Evolutionary conservation across 1,139 yeast genomes (phyloP).

Genomic region (Maudiozyma humilis): DNA sequence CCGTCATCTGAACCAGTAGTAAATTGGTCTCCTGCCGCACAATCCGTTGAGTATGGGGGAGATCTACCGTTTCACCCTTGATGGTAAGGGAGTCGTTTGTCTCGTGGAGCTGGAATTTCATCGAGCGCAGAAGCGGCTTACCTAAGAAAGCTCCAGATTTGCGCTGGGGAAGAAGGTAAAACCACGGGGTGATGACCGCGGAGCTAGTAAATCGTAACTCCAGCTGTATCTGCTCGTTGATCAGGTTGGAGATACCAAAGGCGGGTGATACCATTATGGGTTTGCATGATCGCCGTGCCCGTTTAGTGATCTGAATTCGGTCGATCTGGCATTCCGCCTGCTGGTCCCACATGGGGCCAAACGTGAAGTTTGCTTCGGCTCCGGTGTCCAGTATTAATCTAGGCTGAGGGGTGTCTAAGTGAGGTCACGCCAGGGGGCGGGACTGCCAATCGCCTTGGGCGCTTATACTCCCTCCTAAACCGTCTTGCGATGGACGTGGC

Average conservation of each 20-base stretch:
- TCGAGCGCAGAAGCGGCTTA: too few relatives aligned
- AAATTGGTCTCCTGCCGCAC: too few relatives aligned
- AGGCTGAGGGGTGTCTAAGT: too few relatives aligned
- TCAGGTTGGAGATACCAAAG: background rate
- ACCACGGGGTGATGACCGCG: background rate
- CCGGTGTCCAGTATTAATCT: background rate
- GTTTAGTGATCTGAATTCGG: background rate
- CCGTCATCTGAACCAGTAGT: background rate
- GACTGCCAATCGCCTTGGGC: too few relatives aligned
- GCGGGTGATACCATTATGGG: background rate
- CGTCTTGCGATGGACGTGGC: too few relatives aligned
- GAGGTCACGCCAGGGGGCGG: too few relatives aligned
- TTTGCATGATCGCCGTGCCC: background rate
- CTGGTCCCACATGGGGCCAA: background rate
- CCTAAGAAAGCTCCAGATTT: too few relatives aligned
- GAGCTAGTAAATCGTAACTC: background rate
- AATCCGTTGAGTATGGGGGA: too few relatives aligned
- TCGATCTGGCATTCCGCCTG: background rate
- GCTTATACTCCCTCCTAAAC: too few relatives aligned
- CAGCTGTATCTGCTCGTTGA: background rate
- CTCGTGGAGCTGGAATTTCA: too few relatives aligned
- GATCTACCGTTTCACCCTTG: too few relatives aligned
- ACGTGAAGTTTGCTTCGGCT: background rate
- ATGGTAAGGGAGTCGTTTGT: too few relatives aligned
- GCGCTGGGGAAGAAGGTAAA: background rate